A percentile compares a stretch with the other conserved stretches of the same genome.
Evolutionary conservation across 129 eudicot species (phyloP).

Genomic region (Centaurea solstitialis): DNA sequence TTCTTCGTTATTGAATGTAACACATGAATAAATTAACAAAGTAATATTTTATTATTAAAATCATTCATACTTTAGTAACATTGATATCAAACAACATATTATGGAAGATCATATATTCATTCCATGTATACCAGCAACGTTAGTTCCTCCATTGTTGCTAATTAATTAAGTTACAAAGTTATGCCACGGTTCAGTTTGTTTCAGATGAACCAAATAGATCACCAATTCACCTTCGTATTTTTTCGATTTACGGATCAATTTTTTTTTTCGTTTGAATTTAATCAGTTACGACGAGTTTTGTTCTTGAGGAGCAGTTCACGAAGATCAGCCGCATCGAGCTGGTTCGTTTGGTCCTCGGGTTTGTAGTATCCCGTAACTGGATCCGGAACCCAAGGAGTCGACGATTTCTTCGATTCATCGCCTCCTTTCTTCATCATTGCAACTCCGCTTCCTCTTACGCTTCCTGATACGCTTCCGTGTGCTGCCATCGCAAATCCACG

Average conservation of each 20-base stretch:
- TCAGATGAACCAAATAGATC: neutral
- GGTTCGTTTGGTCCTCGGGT: conserved; percentile 52
- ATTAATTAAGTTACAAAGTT: neutral
- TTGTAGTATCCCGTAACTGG: conserved; percentile 79
- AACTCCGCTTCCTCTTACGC: conserved; percentile 32
- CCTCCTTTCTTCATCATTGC: conserved; percentile 43
- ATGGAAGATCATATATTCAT: neutral
- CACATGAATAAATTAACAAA: neutral
- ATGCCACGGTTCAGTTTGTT: neutral
- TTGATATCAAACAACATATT: neutral
- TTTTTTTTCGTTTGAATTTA: neutral
- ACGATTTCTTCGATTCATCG: conserved; percentile 40
- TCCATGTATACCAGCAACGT: neutral
- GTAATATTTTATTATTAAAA: neutral
- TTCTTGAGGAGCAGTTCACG: conserved; percentile 52
- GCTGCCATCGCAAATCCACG: conserved; percentile 55
- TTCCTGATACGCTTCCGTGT: conserved; percentile 35
- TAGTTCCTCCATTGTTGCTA: neutral
- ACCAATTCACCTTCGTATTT: neutral
- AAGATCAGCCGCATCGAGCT: conserved; percentile 62
- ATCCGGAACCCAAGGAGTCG: conserved; percentile 78
- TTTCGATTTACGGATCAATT: neutral
- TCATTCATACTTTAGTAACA: neutral
- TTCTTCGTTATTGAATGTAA: no score
- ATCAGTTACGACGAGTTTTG: conserved; percentile 16